Evolutionary conservation across 2,329 filamentous ascomycete genomes (phyloP).

Genomic region (Penicillium aurantiogriseum): DNA sequence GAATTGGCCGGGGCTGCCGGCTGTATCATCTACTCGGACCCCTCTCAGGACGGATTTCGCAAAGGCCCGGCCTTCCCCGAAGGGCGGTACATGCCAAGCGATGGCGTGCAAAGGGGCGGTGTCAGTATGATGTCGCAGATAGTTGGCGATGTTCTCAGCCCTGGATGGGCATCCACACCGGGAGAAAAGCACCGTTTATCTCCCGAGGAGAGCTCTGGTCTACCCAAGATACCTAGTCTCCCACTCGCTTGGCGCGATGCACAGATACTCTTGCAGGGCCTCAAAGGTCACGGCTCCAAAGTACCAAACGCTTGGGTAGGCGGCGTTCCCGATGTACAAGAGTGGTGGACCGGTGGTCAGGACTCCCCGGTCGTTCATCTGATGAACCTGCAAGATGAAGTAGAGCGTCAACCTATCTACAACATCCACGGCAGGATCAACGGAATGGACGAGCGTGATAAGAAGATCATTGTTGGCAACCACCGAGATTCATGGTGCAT

Average conservation of each 20-base stretch:
- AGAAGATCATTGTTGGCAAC: conserved; percentile 86
- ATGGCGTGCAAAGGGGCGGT: conserved; percentile 77
- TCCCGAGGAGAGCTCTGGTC: conserved; percentile 66
- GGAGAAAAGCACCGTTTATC: conserved; percentile 60
- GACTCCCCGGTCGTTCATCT: conserved; percentile 76
- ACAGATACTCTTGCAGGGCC: conserved; percentile 69
- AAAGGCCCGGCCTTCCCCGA: conserved; percentile 71
- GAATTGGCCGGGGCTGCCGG: conserved; percentile 82
- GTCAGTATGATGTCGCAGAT: conserved; percentile 81
- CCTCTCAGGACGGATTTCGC: conserved; percentile 75
- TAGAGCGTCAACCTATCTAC: conserved; percentile 79
- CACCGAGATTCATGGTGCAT: conserved; percentile 92
- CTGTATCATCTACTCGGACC: conserved; percentile 91
- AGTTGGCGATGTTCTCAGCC: conserved; percentile 86
- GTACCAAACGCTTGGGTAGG: conserved; percentile 72
- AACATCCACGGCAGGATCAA: conserved; percentile 83
- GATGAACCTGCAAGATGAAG: conserved; percentile 83
- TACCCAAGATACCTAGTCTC: conserved; percentile 83
- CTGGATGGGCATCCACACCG: conserved; percentile 66
- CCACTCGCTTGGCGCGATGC: conserved; percentile 90
- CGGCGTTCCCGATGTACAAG: conserved; percentile 68
- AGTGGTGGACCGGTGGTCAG: conserved; percentile 82
- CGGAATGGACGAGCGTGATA: conserved; percentile 79
- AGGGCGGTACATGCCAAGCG: conserved; percentile 75
- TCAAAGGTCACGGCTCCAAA: conserved; percentile 71